Base-by-base conservation (phyloP, 1,139 yeast species). In the Schwanniomyces etchellsii region DNA sequence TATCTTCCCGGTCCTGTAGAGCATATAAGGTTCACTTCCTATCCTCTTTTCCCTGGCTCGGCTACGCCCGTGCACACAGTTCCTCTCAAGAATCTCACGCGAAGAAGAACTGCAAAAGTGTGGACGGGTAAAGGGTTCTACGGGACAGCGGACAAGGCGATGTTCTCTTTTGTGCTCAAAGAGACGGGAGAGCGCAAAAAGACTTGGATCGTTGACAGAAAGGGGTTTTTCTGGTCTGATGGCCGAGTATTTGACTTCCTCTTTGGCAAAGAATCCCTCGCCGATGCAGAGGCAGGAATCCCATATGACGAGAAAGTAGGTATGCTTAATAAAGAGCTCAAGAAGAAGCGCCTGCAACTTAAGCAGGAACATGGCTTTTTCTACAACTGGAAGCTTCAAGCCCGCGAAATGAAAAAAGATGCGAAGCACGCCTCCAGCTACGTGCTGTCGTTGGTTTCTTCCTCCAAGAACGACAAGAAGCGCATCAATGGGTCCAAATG, bases 151-250 rank as follows among this genome's bases (percentile, higher is more conserved):
- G 89, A 83, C 52, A 73, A 77, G 28, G 69, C 83, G 4, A 68
- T 83, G 35, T 84, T 84, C 52, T 79, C 81, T 63, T 82, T 84
- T 50, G 73, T 81, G 26, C 56, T 85, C 38, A 77, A 73, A 50
- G 91, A 83, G 46, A 35, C 48, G 3, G 43, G 47, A 13, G 36
- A 41, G 5, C 59, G 62, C 30, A 70, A 72, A 13, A 63, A 65
- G 35, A 85, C 81, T 28, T 84, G 91, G 88, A 64, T 83, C 13
- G 80, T 84, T 14, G 95, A 85, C 51, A 66, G 95, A 41, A 80
- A 77, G 46, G 95, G 95, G 12, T 83, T 63, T 66, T 85, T 83
- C 58, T 85, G 95, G 95, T 86, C 91, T 20, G 95, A 85, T 52
- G 95, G 95, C 5, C 66, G 95, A 36, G 82, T 85, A 2, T 81